These are phyloP conservation scores for Nakaseomyces delphensis DNA, from an alignment of 1,139 yeast species.

Conservation along the genomic window DNA sequence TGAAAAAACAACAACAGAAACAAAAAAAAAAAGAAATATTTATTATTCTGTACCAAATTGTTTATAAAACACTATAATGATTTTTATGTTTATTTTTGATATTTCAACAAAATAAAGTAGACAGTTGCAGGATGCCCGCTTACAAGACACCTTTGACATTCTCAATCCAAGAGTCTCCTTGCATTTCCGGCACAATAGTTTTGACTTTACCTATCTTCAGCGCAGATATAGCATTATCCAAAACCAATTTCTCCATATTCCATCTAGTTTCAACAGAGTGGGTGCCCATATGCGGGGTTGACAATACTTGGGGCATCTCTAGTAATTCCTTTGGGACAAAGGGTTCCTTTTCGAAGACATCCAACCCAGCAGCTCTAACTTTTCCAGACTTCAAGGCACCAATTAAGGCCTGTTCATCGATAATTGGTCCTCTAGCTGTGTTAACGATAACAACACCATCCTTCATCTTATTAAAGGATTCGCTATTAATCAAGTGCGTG, in stretches of 20 bases:
- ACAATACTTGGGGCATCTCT: slow-evolving; percentile 45
- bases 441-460: slow-evolving; percentile 56
- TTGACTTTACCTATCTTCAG: slow-evolving; percentile 52
- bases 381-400: slow-evolving; percentile 59
- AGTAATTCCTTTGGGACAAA: slow-evolving; percentile 50
- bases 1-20: background rate
- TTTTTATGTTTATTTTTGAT: background rate
- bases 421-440: slow-evolving; percentile 68
- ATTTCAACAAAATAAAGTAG: too few species aligned
- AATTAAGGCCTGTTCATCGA: slow-evolving; percentile 57
- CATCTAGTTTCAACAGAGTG: slow-evolving; percentile 50
- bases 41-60: background rate
- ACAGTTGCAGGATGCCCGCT: background rate
- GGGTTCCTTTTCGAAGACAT: slow-evolving; percentile 83
- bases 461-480: slow-evolving; percentile 49
- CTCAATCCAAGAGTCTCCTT: slow-evolving; percentile 25
- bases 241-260: slow-evolving; percentile 47
- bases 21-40: background rate
- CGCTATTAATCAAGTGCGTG: slow-evolving; percentile 47
- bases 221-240: slow-evolving; percentile 34
- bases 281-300: slow-evolving; percentile 81
- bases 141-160: slow-evolving; percentile 10
- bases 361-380: slow-evolving; percentile 67
- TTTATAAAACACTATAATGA: background rate
- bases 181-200: slow-evolving; percentile 61